These are phyloP conservation scores for Margaritispora aquatica DNA, from an alignment of 495 filamentous ascomycete species.

Conservation along the genomic window DNA sequence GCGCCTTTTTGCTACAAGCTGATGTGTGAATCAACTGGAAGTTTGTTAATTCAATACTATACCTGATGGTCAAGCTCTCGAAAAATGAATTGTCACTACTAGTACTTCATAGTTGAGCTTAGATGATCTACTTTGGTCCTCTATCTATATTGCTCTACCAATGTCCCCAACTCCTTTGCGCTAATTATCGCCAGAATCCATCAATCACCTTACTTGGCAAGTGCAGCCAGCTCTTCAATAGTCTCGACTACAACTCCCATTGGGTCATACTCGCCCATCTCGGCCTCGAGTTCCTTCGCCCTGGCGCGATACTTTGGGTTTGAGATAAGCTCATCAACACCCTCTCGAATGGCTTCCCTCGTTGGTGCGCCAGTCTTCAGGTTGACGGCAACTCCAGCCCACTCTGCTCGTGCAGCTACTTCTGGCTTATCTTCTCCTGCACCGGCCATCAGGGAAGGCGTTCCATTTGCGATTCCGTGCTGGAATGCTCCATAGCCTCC, in stretches of 20 bases:
- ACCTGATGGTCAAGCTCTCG: too few species aligned
- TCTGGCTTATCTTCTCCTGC: constrained; percentile 30
- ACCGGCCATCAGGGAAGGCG: constrained; percentile 29
- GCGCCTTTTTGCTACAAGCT: too few species aligned
- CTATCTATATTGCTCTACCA: too few species aligned
- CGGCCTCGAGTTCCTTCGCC: constrained; percentile 22
- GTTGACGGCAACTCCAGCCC: constrained; percentile 30
- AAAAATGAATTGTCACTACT: too few species aligned
- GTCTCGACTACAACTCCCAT: constrained; percentile 22
- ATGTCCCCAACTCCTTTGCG: too few species aligned
- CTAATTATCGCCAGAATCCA: too few species aligned
- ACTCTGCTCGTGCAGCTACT: constrained; percentile 25
- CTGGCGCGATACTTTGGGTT: constrained; percentile 23
- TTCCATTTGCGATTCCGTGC: constrained; percentile 27
- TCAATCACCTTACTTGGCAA: too few species aligned
- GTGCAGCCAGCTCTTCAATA: constrained; percentile 19
- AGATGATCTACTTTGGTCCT: too few species aligned
- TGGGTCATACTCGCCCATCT: constrained; percentile 24
- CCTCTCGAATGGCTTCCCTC: constrained; percentile 20
- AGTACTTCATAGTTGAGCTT: too few species aligned
- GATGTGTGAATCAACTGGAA: too few species aligned
- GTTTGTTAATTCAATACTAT: too few species aligned
- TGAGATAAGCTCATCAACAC: constrained; percentile 26
- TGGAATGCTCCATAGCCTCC: constrained; percentile 30
- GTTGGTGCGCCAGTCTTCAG: constrained; percentile 26